phyloP scores from a whole-genome alignment of 1,284 basidiomycete genomes.

The Mycosarcoma mackinlayi region DNA sequence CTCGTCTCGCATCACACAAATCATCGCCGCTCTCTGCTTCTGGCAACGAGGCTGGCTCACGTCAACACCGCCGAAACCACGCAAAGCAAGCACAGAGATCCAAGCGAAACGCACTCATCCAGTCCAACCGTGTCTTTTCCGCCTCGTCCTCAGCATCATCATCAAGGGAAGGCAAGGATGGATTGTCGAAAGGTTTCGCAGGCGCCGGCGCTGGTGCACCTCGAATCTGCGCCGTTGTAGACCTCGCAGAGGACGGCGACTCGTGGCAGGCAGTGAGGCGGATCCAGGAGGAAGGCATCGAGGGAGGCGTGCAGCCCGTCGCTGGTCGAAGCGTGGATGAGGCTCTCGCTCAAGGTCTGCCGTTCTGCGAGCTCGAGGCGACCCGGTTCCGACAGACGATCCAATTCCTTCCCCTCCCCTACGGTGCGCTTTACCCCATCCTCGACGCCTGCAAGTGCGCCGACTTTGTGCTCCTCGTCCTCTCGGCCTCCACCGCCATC shows the following conservation, averaged over 20 bases:
- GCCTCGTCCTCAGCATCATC: constrained; percentile 15
- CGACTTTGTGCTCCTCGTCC: constrained; percentile 87
- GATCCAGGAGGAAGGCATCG: constrained; percentile 77
- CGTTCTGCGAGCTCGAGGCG: constrained; percentile 70
- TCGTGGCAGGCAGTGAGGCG: constrained; percentile 72
- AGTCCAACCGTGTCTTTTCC: constrained; percentile 59
- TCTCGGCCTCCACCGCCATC: constrained; percentile 85
- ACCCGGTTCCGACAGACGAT: constrained; percentile 88
- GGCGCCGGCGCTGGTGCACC: constrained; percentile 76
- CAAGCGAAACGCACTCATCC: constrained; percentile 61
- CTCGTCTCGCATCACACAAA: constrained; percentile 49
- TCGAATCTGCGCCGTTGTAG: constrained; percentile 81
- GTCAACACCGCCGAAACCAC: constrained; percentile 59
- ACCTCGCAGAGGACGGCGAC: constrained; percentile 78
- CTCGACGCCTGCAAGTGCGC: constrained; percentile 88
- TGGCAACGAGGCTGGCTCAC: constrained; percentile 54
- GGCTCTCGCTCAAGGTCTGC: constrained; percentile 22
- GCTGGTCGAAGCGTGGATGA: constrained; percentile 55
- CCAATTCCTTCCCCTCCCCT: constrained; percentile 78
- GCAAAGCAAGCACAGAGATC: constrained; percentile 60
- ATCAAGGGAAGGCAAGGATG: constrained; percentile 36
- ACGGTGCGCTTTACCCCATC: constrained; percentile 75
- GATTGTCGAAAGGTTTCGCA: constrained; percentile 72
- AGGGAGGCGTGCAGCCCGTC: constrained; percentile 69
- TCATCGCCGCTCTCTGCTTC: constrained; percentile 49